Evolutionary conservation across 1,284 basidiomycete species (phyloP), one percentile per base, ranked within the genome.

Genomic region (Ganoderma resinaceum): DNA sequence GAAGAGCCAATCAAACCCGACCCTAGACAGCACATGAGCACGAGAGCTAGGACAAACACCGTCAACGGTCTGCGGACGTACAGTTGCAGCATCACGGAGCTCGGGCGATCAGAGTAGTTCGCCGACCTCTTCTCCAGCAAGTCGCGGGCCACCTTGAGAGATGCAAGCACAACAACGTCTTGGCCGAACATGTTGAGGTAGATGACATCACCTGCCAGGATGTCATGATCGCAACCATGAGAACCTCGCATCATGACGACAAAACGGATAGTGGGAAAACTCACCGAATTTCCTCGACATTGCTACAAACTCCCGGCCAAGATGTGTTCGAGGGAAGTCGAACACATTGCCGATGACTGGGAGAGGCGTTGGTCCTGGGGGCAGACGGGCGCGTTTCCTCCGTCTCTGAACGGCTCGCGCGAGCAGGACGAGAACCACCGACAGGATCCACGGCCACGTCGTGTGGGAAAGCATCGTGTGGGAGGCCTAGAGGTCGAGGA

Each of bases 71-170:
- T n/a, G n/a, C n/a, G n/a, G n/a, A 58, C 69, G 62, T 23, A 72
- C 71, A 69, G 31, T 5, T 69, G 55, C 23, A 72, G 64, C 71
- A 72, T 72, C 16, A 68, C 67, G 5, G 71, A 72, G 8, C 63
- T 61, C 14, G 91, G 91, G 20, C 91, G 85, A 73, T 91, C 88
- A 3, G 91, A 91, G 76, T 91, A 92, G 53, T 87, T 86, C 9
- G 85, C 80, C 61, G 87, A 87, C 72, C 89, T 88, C 78, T 88
- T 91, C 75, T 91, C 89, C 57, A 92, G 82, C 77, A 92, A 83
- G 61, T 90, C 89, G 65, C 80, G 76, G 8, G 89, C 88, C 16
- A 81, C 74, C 72, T 86, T 80, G 16, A 82, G 80, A 3, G 86
- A 88, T 73, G 89, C 90, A 20, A 93, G 72, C 57, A 92, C 79